Percentiles rank a stretch among this genome's conserved stretches.
These are phyloP conservation scores for Fusarium sp. DNA, from an alignment of 2,329 filamentous ascomycete species.

Conservation along the genomic window DNA sequence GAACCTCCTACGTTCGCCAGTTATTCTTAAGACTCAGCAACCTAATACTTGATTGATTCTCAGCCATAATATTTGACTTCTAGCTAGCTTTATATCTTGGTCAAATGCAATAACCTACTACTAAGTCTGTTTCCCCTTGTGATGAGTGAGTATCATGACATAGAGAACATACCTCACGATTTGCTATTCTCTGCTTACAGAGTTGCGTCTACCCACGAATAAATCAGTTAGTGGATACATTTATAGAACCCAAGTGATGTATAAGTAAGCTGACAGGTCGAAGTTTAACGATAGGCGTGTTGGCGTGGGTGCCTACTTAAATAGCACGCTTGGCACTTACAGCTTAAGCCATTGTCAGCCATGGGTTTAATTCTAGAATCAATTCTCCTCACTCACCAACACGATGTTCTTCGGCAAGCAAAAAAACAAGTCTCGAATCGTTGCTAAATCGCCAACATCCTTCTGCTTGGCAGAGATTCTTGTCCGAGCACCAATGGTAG, in stretches of 20 bases:
- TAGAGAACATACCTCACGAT: not conserved
- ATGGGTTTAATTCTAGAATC: not conserved
- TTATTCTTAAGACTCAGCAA: not conserved
- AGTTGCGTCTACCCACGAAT: not conserved
- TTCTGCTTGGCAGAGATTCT: constrained; percentile 21
- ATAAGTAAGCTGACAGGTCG: not conserved
- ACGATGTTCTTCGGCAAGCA: constrained; percentile 12
- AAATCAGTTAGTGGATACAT: not conserved
- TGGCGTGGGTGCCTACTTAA: constrained; percentile 16
- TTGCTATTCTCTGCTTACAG: not conserved
- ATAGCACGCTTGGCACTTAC: not conserved
- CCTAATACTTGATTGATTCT: no score
- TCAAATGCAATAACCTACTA: not conserved
- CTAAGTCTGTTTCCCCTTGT: not conserved
- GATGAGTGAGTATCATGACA: not conserved
- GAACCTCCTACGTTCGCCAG: no score
- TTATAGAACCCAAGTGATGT: no score
- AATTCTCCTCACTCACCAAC: not conserved
- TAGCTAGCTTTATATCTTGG: not conserved
- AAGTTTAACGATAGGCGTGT: not conserved
- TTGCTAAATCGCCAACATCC: constrained; percentile 21
- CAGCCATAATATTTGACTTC: not conserved
- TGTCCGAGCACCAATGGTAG: constrained; percentile 46
- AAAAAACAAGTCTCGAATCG: constrained; percentile 1
- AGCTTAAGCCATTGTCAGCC: no score